Conservation (phyloP, 495 filamentous ascomycete species). For the Cenococcum geophilum region DNA sequence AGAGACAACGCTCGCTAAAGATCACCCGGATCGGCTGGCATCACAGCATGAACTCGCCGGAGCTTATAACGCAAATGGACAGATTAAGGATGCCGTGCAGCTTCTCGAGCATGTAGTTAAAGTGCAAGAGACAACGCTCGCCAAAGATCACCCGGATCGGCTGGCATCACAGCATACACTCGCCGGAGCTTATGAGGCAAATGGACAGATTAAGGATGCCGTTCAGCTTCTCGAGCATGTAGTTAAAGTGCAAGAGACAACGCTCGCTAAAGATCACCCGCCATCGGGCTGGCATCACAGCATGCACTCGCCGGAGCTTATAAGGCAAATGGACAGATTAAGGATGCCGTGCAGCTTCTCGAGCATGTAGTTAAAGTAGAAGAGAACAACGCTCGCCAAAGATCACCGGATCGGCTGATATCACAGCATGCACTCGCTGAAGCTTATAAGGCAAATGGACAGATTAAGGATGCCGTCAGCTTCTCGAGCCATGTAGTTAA, state of each 20-base stretch:
- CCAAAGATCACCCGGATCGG: conserved; percentile 1
- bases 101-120: conserved; percentile 5
- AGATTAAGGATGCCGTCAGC: no score
- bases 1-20: not conserved
- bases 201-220: no score
- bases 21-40: conserved; percentile 9
- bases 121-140: not conserved
- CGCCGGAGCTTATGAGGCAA: conserved; percentile 19
- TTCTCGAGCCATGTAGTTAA: no score
- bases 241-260: not conserved
- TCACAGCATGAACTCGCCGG: conserved; percentile 21
- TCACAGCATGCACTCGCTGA: no score
- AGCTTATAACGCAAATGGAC: no score
- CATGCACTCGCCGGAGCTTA: conserved; percentile 17
- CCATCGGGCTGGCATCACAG: conserved; percentile 19
- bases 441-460: no score
- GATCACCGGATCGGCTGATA: no score
- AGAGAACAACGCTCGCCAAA: not conserved
- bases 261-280: not conserved
- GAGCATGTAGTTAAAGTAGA: not conserved
- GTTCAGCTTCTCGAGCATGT: not conserved
- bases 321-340: no score
- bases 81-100: not conserved
- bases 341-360: not conserved
- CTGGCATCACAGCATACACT: conserved; percentile 21